Percentiles rank a stretch among this genome's conserved stretches.
phyloP scores from a whole-genome alignment of 805 yeast genomes.

The Myxozyma mucilagina region DNA sequence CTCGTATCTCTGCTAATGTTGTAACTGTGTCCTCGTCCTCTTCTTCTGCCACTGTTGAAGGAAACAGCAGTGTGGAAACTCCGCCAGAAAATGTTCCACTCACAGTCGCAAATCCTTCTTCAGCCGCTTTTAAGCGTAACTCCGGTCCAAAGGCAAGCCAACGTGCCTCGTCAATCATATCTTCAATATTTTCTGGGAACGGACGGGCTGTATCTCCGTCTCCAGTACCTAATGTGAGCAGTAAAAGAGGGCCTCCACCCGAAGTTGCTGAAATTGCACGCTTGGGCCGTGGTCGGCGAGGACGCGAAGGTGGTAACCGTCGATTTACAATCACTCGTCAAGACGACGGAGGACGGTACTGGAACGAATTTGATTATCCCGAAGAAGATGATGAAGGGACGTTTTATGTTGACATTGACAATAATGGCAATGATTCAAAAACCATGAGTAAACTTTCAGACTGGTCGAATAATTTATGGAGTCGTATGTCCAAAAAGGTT shows the following conservation, averaged over 20 bases:
- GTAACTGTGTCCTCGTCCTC: constrained; percentile 16
- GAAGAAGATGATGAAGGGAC: constrained; percentile 49
- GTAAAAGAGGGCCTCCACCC: background rate
- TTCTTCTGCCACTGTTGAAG: constrained; percentile 17
- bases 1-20: background rate
- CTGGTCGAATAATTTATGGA: constrained; percentile 32
- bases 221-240: background rate
- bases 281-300: constrained; percentile 5
- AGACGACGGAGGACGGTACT: constrained; percentile 46
- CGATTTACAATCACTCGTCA: constrained; percentile 7
- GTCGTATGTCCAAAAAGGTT: constrained; percentile 20
- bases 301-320: constrained; percentile 11
- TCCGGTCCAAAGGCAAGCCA: background rate
- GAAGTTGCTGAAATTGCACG: constrained; percentile 13
- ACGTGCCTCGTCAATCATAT: constrained; percentile 14
- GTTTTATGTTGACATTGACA: constrained; percentile 35
- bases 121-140: background rate
- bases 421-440: constrained; percentile 36
- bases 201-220: background rate
- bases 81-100: constrained; percentile 18
- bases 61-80: constrained; percentile 26
- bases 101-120: background rate
- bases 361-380: constrained; percentile 70
- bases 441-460: constrained; percentile 29
- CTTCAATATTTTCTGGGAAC: constrained; percentile 8